A percentile compares a stretch with the other conserved stretches of the same genome.
phyloP scores from a whole-genome alignment of 805 yeast genomes.

The Sugiyamaella smithiae region DNA sequence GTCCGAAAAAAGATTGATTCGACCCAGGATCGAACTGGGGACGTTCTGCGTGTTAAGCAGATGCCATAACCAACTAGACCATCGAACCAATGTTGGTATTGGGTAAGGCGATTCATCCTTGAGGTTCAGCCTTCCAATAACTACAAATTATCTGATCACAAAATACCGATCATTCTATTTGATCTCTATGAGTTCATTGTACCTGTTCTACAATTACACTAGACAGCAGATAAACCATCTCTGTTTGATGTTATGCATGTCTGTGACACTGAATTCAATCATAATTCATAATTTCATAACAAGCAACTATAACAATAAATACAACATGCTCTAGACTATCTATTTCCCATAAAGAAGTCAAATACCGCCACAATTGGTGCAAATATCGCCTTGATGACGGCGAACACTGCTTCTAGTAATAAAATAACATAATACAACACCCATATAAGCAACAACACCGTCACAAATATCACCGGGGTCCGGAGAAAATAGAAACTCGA shows the following conservation, averaged over 20 bases:
- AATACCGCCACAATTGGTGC: not conserved
- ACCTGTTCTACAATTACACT: too few relatives aligned
- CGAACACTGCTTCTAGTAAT: not conserved
- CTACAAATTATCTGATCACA: too few relatives aligned
- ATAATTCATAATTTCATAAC: not conserved
- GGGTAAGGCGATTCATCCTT: too few relatives aligned
- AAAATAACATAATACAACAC: not conserved
- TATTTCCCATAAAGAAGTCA: not conserved
- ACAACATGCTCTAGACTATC: not conserved
- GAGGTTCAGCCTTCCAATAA: too few relatives aligned
- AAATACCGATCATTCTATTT: too few relatives aligned
- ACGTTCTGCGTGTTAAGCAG: slow-evolving; percentile 99
- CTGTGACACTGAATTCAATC: too few relatives aligned
- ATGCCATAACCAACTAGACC: slow-evolving; percentile 99
- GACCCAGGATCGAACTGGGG: slow-evolving; percentile 99
- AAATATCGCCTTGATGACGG: slow-evolving; percentile 1
- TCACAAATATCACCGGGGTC: not conserved
- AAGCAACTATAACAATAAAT: too few relatives aligned
- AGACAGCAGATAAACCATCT: too few relatives aligned
- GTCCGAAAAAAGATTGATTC: slow-evolving; percentile 58
- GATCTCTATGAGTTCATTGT: too few relatives aligned
- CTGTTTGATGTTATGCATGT: too few relatives aligned
- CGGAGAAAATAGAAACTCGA: not conserved
- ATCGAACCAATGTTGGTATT: slow-evolving; percentile 71
- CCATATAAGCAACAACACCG: not conserved